These are phyloP conservation scores for Corymbia calophylla DNA, from an alignment of 441 rosid species.

Conservation along the genomic window DNA sequence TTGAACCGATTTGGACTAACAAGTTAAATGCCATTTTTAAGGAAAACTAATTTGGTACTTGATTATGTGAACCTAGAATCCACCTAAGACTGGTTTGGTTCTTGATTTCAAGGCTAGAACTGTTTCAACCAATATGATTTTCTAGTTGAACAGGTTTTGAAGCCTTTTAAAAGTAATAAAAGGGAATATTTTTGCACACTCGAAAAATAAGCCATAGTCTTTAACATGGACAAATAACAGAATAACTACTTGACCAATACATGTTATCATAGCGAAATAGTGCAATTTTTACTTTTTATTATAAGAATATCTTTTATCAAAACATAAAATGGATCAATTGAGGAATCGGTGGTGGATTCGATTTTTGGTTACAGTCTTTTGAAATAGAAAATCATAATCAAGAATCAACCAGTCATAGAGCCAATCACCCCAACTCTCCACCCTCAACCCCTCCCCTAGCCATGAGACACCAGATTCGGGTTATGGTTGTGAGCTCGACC, in stretches of 20 bases:
- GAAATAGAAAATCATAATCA: too few species aligned
- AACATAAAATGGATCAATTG: background rate
- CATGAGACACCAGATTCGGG: background rate
- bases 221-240: background rate
- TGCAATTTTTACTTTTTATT: background rate
- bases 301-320: background rate
- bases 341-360: too few species aligned
- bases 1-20: fast-evolving
- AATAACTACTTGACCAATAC: background rate
- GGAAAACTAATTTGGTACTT: background rate
- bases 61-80: background rate
- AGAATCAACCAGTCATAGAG: background rate
- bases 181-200: background rate
- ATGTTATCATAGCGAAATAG: background rate
- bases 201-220: background rate
- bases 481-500: background rate
- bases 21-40: background rate
- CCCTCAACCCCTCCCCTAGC: background rate
- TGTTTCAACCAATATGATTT: background rate
- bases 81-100: too few species aligned
- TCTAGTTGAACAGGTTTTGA: background rate
- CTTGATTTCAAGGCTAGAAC: fast-evolving
- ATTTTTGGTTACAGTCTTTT: background rate
- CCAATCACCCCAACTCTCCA: background rate
- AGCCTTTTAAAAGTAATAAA: background rate